Conservation (phyloP, 2,329 filamentous ascomycete species). For the Aureobasidium sp. region DNA sequence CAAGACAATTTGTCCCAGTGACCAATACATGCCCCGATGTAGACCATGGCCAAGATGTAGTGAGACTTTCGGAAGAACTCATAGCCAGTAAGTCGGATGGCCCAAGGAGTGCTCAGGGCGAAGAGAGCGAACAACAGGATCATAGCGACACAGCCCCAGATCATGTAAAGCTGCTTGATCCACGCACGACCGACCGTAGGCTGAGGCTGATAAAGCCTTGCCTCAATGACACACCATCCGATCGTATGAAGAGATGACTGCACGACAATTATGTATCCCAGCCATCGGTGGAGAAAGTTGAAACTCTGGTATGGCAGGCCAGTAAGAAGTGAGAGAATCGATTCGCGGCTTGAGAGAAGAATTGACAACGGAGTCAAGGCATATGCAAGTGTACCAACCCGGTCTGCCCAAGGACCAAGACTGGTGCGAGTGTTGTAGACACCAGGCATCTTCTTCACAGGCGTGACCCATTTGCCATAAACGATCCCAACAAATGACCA, state of each 20-base stretch:
- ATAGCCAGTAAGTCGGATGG: conserved; percentile 62
- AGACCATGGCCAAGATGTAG: conserved; percentile 65
- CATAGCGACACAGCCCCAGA: conserved; percentile 67
- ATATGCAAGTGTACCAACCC: conserved; percentile 63
- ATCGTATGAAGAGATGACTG: conserved; percentile 65
- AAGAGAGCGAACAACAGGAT: conserved; percentile 55
- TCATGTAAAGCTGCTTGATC: conserved; percentile 59
- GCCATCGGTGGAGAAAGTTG: conserved; percentile 71
- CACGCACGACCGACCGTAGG: conserved; percentile 51
- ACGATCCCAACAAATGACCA: conserved; percentile 53
- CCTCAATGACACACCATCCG: conserved; percentile 61
- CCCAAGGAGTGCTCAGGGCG: conserved; percentile 51
- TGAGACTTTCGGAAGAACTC: conserved; percentile 71
- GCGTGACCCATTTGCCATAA: conserved; percentile 64
- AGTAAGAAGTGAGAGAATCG: conserved; percentile 60
- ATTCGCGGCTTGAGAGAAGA: conserved; percentile 60
- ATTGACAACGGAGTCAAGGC: conserved; percentile 66
- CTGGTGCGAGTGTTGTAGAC: conserved; percentile 58
- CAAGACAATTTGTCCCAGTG: conserved; percentile 64
- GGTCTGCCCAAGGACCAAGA: conserved; percentile 61
- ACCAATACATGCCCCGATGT: conserved; percentile 67
- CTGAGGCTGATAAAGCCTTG: conserved; percentile 63
- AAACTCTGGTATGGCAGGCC: conserved; percentile 71
- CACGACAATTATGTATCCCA: conserved; percentile 63
- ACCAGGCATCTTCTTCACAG: conserved; percentile 51